phyloP scores from a whole-genome alignment of 345 rosid genomes.

The Leavenworthia alabamica region DNA sequence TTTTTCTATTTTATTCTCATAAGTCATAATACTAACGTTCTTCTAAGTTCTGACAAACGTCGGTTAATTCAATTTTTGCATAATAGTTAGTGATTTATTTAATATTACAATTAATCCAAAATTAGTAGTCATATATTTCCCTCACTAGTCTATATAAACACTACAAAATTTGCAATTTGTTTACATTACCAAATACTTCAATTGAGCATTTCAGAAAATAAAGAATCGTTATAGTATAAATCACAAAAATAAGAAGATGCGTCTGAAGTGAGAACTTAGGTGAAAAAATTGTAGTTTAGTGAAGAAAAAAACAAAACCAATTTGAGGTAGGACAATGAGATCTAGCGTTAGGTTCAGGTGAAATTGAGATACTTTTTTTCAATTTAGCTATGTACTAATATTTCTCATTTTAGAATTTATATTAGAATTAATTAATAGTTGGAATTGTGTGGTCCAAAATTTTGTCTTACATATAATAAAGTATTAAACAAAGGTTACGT shows the following conservation, averaged over 20 bases:
- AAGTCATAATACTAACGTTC: neutral
- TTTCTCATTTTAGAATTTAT: too few species aligned
- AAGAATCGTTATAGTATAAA: neutral
- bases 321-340: neutral
- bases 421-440: too few species aligned
- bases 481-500: too few species aligned
- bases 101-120: too few species aligned
- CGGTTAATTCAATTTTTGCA: neutral
- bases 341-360: neutral
- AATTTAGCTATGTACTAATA: neutral
- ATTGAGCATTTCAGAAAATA: neutral
- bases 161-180: neutral
- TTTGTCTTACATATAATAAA: too few species aligned
- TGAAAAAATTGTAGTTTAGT: neutral
- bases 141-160: neutral
- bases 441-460: too few species aligned
- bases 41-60: neutral
- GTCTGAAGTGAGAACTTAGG: neutral
- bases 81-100: neutral
- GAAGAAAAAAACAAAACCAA: conserved; percentile 3
- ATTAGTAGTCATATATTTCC: neutral
- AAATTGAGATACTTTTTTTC: neutral
- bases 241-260: neutral
- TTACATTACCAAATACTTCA: neutral
- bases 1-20: neutral